Base-by-base conservation (phyloP, 169 alveolate species). In the Plasmodium knowlesi region DNA sequence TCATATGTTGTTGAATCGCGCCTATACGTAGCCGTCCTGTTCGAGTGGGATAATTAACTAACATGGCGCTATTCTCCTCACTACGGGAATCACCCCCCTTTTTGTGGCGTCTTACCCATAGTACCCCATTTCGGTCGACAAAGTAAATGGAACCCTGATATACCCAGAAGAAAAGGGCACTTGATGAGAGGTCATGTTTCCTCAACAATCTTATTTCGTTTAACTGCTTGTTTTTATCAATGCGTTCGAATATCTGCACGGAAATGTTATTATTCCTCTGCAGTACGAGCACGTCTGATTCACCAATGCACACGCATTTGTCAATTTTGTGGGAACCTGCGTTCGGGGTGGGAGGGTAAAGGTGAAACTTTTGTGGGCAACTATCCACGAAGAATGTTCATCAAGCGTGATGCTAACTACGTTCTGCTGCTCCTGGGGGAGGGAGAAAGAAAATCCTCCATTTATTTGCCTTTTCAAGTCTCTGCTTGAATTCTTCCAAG, bases 161-260 rank as follows among this genome's bases (percentile, higher is more conserved):
- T 14, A 80, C 67, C 43, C 61, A 88, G 32, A 88, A 88, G 39
- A 88, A 88, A 88, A 78, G 28, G 14, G 78, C 81, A 30, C 22
- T 12, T 12, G 73, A 46, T 12, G 61, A 79, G 22, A 88, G 22
- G 54, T 39, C 37, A 19, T 79, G 82, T 67, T 82, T 78, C 71
- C 74, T 76, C 82, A 78, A 67, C 72, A 88, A 6, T 16, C 50
- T 88, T 67, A 88, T 78, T 41, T 88, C 94, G 71, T 78, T 88
- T 76, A 79, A 79, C 28, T 37, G 12, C n/a, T 79, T 43, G n/a
- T 88, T 88, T 19, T 4, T 41, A 41, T 61, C 12, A 4, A 39
- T 81, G 3, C 32, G 67, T 41, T 88, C 83, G 72, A 79, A 88
- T 25, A 67, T 37, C 12, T 88, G 74, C 9, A 79, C 28, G 46